Percentiles rank a stretch among this genome's conserved stretches.
Evolutionary conservation across 2,329 filamentous ascomycete species (phyloP).

Genomic region (Thielaviopsis musarum): DNA sequence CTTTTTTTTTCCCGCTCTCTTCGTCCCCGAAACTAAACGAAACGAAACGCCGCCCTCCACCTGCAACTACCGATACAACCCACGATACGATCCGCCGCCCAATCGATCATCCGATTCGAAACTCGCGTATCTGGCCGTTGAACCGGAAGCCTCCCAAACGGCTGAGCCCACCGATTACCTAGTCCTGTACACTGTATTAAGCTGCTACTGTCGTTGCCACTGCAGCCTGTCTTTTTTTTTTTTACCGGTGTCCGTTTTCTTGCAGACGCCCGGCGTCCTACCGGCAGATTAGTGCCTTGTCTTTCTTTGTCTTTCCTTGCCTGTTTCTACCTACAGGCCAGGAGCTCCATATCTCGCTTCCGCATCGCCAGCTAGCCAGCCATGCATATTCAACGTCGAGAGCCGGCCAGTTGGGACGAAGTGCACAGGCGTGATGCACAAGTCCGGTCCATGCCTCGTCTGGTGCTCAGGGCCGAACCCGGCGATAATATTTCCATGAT

Average conservation of each 20-base stretch:
- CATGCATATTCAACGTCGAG: neutral
- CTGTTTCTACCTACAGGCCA: neutral
- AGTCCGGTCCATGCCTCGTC: neutral
- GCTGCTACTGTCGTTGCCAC: neutral
- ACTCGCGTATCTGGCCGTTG: neutral
- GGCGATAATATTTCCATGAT: constrained; percentile 10
- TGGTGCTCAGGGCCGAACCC: neutral
- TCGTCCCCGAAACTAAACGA: neutral
- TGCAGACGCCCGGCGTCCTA: neutral
- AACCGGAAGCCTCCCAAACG: neutral
- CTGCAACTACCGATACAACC: neutral
- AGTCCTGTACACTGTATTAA: no score
- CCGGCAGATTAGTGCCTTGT: neutral
- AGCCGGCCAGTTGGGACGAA: neutral
- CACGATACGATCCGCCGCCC: neutral
- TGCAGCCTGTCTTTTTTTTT: neutral
- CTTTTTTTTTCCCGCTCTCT: neutral
- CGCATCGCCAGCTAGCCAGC: neutral
- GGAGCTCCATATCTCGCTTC: neutral
- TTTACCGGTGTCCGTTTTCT: neutral
- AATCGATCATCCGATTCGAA: neutral
- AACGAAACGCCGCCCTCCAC: neutral
- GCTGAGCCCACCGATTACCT: neutral
- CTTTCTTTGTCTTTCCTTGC: neutral
- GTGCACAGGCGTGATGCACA: neutral